These are phyloP conservation scores for Luffa aegyptiaca DNA, from an alignment of 306 rosid species.

Conservation along the genomic window DNA sequence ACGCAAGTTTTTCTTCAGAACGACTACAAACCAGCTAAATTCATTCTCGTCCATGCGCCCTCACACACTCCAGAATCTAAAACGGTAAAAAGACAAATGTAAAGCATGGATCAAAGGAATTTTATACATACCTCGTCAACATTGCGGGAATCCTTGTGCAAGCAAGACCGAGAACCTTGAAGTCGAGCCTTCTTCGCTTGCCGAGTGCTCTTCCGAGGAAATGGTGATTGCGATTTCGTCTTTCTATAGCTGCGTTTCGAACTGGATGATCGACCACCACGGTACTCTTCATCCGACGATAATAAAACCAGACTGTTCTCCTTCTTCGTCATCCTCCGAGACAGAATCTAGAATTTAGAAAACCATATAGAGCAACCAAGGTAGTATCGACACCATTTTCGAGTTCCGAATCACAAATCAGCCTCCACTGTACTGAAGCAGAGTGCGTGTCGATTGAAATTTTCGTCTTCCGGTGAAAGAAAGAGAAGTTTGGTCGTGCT, in stretches of 20 bases:
- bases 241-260: constrained; percentile 20
- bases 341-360: background rate
- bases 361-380: background rate
- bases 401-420: background rate
- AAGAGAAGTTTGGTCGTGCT: background rate
- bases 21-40: background rate
- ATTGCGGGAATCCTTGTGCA: constrained; percentile 23
- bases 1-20: background rate
- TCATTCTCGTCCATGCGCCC: background rate
- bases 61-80: background rate
- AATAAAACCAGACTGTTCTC: constrained; percentile 36
- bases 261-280: constrained; percentile 22
- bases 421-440: background rate
- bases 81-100: background rate
- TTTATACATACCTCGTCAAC: constrained; percentile 38
- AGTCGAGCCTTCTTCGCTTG: constrained; percentile 58
- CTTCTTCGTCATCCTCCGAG: constrained; percentile 53
- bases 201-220: constrained; percentile 28
- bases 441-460: background rate
- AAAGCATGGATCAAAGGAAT: background rate
- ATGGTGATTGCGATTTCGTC: constrained; percentile 25
- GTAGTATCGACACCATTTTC: background rate
- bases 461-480: background rate
- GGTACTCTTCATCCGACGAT: constrained; percentile 64
- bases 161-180: constrained; percentile 28